Conservation (phyloP, 208 protist genomes). For the Trypanosoma platydactyli region DNA sequence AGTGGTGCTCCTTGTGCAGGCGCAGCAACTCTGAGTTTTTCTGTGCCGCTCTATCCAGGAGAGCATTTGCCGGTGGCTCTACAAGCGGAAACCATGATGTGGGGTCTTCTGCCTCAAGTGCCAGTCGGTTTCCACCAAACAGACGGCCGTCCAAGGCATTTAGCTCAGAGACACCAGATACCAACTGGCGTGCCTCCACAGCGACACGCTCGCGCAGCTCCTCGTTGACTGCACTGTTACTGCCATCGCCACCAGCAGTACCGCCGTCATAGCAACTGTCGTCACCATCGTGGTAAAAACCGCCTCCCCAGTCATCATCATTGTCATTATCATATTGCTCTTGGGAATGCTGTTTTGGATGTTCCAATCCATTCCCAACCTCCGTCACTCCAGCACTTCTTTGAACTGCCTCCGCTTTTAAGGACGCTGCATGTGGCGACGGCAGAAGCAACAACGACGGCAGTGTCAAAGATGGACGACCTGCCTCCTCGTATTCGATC, state of each 20-base stretch:
- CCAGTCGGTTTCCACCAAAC: conserved; percentile 57
- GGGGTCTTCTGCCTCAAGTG: conserved; percentile 79
- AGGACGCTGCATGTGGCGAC: conserved; percentile 27
- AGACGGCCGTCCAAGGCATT: conserved; percentile 56
- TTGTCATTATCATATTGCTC: conserved; percentile 19
- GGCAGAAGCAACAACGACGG: conserved; percentile 53
- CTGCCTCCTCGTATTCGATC: not conserved
- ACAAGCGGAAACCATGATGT: conserved; percentile 69
- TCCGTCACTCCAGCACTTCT: conserved; percentile 1
- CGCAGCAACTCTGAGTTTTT: conserved; percentile 53
- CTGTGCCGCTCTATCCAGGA: conserved; percentile 25
- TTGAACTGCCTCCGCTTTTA: conserved; percentile 1
- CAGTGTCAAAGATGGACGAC: conserved; percentile 26
- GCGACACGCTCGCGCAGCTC: conserved; percentile 28
- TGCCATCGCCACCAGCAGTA: not conserved
- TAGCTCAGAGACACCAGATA: conserved; percentile 62
- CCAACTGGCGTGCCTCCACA: conserved; percentile 52
- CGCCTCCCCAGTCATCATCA: conserved; percentile 29
- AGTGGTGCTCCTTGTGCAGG: conserved; percentile 65
- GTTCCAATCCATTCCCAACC: not conserved
- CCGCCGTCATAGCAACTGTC: conserved; percentile 22
- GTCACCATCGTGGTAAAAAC: conserved; percentile 29
- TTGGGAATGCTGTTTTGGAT: conserved; percentile 12
- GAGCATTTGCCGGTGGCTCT: conserved; percentile 34
- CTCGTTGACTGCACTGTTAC: conserved; percentile 8